Base-by-base conservation (phyloP, 768 basidiomycete genomes). In the Pulveroboletus sp. region DNA sequence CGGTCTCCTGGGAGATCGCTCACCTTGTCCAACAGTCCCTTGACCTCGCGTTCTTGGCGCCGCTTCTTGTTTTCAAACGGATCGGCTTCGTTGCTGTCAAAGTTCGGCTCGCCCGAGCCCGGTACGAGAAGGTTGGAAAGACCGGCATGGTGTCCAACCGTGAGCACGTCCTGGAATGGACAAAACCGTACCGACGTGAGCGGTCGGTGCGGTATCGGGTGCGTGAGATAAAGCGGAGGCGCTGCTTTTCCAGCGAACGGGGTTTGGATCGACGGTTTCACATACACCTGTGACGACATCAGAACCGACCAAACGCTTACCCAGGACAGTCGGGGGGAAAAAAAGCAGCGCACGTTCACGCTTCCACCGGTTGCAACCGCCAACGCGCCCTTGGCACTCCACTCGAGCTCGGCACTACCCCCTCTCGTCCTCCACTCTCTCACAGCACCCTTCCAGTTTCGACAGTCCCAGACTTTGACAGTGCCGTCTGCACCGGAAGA, bases 401-500 rank as follows among this genome's bases (percentile, higher is more conserved):
- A 99, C 38, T 87, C 83, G 5, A 93, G 56, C 50, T 85, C 86
- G 0, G 82, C 80, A 3, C 77, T 68, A 0, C 81, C 82, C 7
- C 86, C 83, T 47, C 90, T 73, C 35, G 86, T 74, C 8, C 68
- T 72, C 92, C 93, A 88, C 67, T 85, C 79, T 50, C 91, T 75
- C 32, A 99, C 80, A 3, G 84, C 81, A 8, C 89, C 87, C 56
- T 88, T 92, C 93, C 93, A 97, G 71, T 93, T 96, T 49, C 96
- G 72, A 62, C 88, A 91, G 69, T 98, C 96, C 96, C 96, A 99
- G 1, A 98, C 76, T 61, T 97, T 98, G 44, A 99, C 87, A 0
- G 72, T 80, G 0, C 93, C 86, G 62, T 99, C 96, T 54, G 83
- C 75, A 0, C 94, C 94, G 2, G 86, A 76, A 0, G 92, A 95